A percentile compares a stretch with the other conserved stretches of the same genome.
These are phyloP conservation scores for Binderoboletus segoi DNA, from an alignment of 1,284 basidiomycete genomes.

Conservation along the genomic window DNA sequence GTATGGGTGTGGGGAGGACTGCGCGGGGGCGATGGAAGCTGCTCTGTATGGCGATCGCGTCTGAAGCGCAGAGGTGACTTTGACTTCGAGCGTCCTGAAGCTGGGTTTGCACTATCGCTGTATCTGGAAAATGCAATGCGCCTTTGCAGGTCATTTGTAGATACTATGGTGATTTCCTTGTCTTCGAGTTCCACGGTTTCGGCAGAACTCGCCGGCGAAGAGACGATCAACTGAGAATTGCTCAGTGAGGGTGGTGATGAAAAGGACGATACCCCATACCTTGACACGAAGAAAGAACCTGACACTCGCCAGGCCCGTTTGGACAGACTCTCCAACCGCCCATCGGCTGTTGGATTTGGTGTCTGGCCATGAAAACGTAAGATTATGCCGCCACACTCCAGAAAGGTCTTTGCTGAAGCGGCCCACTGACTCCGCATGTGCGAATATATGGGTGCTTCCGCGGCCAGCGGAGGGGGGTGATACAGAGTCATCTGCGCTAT, in stretches of 20 bases:
- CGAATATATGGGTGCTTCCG: slow-evolving; percentile 53
- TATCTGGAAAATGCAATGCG: slow-evolving; percentile 65
- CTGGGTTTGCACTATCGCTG: slow-evolving; percentile 45
- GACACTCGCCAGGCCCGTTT: slow-evolving; percentile 65
- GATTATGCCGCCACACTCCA: slow-evolving; percentile 62
- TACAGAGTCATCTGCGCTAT: slow-evolving; percentile 16
- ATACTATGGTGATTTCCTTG: slow-evolving; percentile 63
- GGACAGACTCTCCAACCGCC: slow-evolving; percentile 75
- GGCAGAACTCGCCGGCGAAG: slow-evolving; percentile 52
- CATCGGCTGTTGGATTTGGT: slow-evolving; percentile 67
- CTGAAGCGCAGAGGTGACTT: slow-evolving; percentile 56
- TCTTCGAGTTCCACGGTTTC: slow-evolving; percentile 71
- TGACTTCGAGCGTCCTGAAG: slow-evolving; percentile 53
- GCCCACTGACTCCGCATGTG: slow-evolving; percentile 58
- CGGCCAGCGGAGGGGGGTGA: slow-evolving; percentile 29
- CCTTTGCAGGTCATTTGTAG: slow-evolving; percentile 70
- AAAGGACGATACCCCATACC: slow-evolving; percentile 40
- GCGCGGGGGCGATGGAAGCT: slow-evolving; percentile 38
- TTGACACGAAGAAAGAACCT: slow-evolving; percentile 71
- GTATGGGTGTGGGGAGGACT: slow-evolving; percentile 24
- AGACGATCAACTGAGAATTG: slow-evolving; percentile 53
- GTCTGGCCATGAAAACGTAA: slow-evolving; percentile 73
- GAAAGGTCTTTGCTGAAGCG: slow-evolving; percentile 54
- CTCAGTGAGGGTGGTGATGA: slow-evolving; percentile 11
- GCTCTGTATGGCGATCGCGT: slow-evolving; percentile 40